Evolutionary conservation across 106 monocot species (phyloP), one percentile per base, ranked within the genome.

Genomic region (Xerophyta viscosa): DNA sequence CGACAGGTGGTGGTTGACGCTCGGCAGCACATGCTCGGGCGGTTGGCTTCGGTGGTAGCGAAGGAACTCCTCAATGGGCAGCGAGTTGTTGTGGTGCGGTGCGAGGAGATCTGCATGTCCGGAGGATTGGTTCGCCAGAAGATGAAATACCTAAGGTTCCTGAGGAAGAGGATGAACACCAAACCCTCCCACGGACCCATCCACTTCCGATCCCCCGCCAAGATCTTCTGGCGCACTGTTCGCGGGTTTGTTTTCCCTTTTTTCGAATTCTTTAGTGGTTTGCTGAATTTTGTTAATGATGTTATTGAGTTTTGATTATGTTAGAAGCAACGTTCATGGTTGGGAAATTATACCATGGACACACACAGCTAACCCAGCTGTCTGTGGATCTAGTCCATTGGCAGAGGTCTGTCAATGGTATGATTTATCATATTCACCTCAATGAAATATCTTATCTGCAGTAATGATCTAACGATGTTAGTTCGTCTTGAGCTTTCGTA

Each of bases 41-140:
- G 76, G 31, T 41, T 65, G 27, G 65, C 72, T n/a, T 72, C 64
- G 23, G 64, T 72, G 44, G 9, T 72, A 26, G 72, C 72, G 20
- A 65, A 72, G 65, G 72, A 72, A 59, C 64, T 72, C 3, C 65
- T 72, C 36, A 72, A 72, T 41, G 72, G 72, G 27, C 72, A 72
- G 60, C 42, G 45, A 20, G 54, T 72, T 8, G 51, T 60, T 13
- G 52, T 72, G 8, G 72, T 72, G 15, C 57, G 65, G 14, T 72
- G 72, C 53, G 71, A 71, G 50, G 63, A 57, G 58, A 63, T 71
- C 63, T 57, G 57, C 24, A 22, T 71, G 18, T 71, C 72, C 6
- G 64, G 72, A 8, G 65, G 65, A 19, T 52, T 65, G 36, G 58
- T 72, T 24, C 57, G 72, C 11, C 58, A 72, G 52, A 72, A 72